Percentiles rank a stretch among this genome's conserved stretches.
Evolutionary conservation across 1,284 basidiomycete genomes (phyloP).

Genomic region (Neolentinus lepideus): DNA sequence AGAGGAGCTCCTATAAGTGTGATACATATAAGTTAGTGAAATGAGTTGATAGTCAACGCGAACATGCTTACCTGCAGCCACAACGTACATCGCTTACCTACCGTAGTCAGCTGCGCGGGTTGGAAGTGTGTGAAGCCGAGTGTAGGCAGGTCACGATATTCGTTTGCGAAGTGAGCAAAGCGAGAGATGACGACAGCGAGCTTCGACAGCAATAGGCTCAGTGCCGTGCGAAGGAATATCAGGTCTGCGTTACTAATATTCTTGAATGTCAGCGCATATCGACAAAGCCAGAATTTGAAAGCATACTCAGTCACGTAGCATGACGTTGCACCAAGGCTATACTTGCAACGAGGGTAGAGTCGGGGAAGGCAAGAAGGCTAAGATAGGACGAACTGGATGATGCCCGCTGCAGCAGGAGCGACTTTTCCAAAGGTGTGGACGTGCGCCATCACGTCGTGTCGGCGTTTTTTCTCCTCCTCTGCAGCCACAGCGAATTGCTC

Average conservation of each 20-base stretch:
- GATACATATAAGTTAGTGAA: not conserved
- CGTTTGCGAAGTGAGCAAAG: conserved; percentile 70
- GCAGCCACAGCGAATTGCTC: conserved; percentile 92
- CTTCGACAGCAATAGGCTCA: conserved; percentile 82
- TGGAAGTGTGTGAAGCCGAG: conserved; percentile 99
- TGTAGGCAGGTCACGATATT: conserved; percentile 77
- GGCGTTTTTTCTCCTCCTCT: conserved; percentile 91
- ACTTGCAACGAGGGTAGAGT: not conserved
- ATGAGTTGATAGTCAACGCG: not conserved
- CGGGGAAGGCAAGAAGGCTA: conserved; percentile 3
- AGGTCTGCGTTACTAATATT: conserved; percentile 96
- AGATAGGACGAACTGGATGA: conserved; percentile 78
- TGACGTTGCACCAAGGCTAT: conserved; percentile 89
- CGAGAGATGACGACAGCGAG: conserved; percentile 88
- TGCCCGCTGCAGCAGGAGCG: conserved; percentile 92
- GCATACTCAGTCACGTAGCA: conserved; percentile 97
- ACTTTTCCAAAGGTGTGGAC: conserved; percentile 95
- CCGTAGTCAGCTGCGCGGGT: conserved; percentile 96
- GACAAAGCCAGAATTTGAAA: not conserved
- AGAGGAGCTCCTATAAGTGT: conserved; percentile 75
- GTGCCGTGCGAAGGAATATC: conserved; percentile 89
- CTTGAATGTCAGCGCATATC: not conserved
- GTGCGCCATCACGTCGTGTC: conserved; percentile 99
- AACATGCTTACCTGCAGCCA: conserved; percentile 78
- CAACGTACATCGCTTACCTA: conserved; percentile 97